A percentile compares a stretch with the other conserved stretches of the same genome.
These are phyloP conservation scores for Celoporthe dispersa DNA, from an alignment of 2,329 filamentous ascomycete genomes.

Conservation along the genomic window DNA sequence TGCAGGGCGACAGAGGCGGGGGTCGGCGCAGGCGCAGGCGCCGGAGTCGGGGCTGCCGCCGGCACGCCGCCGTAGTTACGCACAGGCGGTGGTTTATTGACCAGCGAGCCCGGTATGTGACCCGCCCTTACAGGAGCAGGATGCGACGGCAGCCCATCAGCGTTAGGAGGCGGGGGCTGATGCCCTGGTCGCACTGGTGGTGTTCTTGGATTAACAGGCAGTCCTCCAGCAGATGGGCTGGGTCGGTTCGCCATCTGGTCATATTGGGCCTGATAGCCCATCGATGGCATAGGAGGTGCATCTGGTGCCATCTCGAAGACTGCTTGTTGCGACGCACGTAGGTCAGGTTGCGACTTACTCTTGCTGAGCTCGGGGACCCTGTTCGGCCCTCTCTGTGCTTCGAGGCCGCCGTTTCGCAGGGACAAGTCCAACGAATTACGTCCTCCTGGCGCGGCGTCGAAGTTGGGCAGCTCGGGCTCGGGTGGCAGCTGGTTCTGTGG, in stretches of 20 bases:
- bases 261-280: constrained; percentile 27
- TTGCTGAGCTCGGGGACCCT: constrained; percentile 59
- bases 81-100: constrained; percentile 62
- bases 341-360: constrained; percentile 70
- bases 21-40: constrained; percentile 32
- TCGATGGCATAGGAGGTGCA: constrained; percentile 53
- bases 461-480: constrained; percentile 47
- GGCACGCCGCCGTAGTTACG: constrained; percentile 58
- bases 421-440: constrained; percentile 54
- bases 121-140: constrained; percentile 67
- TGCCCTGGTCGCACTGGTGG: constrained; percentile 36
- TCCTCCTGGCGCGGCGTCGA: constrained; percentile 45
- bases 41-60: constrained; percentile 38
- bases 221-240: constrained; percentile 31
- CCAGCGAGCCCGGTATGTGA: constrained; percentile 61
- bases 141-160: constrained; percentile 60
- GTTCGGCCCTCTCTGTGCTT: constrained; percentile 55
- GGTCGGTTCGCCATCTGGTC: constrained; percentile 30
- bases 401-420: constrained; percentile 43
- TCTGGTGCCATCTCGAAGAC: constrained; percentile 76
- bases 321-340: constrained; percentile 67
- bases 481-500: constrained; percentile 35
- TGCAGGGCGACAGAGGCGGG: constrained; percentile 8
- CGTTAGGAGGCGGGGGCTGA: constrained; percentile 40
- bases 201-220: constrained; percentile 35